Evolutionary conservation across 805 yeast genomes (phyloP).

Genomic region (Torulaspora delbrueckii): DNA sequence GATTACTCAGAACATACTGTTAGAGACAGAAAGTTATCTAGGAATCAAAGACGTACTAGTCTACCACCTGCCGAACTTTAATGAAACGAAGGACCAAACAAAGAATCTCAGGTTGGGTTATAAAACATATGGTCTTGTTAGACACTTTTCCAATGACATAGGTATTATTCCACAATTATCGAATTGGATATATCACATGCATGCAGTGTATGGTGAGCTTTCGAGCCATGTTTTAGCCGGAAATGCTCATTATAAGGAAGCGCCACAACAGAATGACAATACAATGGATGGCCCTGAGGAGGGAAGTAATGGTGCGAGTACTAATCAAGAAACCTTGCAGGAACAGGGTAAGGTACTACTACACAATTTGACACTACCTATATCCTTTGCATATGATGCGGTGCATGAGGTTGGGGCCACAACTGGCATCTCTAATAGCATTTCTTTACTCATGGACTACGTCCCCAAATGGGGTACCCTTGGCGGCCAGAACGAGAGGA

Average conservation of each 20-base stretch:
- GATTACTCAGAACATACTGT: slow-evolving; percentile 25
- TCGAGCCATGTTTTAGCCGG: slow-evolving; percentile 32
- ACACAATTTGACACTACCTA: slow-evolving; percentile 32
- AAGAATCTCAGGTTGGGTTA: slow-evolving; percentile 10
- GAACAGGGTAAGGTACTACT: slow-evolving; percentile 19
- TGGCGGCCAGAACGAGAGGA: background rate
- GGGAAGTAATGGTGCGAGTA: background rate
- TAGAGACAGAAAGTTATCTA: slow-evolving; percentile 28
- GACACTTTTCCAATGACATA: slow-evolving; percentile 25
- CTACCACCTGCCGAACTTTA: slow-evolving; percentile 27
- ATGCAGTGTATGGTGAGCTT: slow-evolving; percentile 24
- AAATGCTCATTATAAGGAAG: slow-evolving; percentile 27
- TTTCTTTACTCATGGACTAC: slow-evolving; percentile 28
- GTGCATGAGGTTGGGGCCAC: slow-evolving; percentile 35
- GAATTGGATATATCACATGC: slow-evolving; percentile 34
- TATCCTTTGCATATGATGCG: slow-evolving; percentile 34
- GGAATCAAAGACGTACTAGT: slow-evolving; percentile 31
- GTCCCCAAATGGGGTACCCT: slow-evolving; percentile 23
- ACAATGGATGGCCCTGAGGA: background rate
- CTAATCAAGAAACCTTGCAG: slow-evolving; percentile 1
- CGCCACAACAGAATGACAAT: slow-evolving; percentile 4
- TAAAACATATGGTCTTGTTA: slow-evolving; percentile 28
- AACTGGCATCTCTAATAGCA: slow-evolving; percentile 32
- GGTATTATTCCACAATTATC: slow-evolving; percentile 26
- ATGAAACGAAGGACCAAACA: background rate